Percentiles rank a stretch among this genome's conserved stretches.
These are phyloP conservation scores for Trypanosoma theileri DNA, from an alignment of 208 protist species.

Conservation along the genomic window DNA sequence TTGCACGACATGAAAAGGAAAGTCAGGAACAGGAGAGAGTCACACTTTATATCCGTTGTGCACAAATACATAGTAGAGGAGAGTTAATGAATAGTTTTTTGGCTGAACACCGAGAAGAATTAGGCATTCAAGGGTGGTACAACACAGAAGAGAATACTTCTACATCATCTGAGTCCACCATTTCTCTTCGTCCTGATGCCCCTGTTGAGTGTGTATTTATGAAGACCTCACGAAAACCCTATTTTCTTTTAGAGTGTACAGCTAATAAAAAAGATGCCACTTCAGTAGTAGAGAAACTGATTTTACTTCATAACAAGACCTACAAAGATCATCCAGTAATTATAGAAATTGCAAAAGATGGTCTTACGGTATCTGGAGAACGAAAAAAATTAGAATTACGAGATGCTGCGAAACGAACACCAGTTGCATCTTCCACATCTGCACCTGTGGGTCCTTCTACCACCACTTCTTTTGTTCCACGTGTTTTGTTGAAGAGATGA, in stretches of 20 bases:
- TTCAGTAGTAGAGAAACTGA: conserved; percentile 6
- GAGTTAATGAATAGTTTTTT: conserved; percentile 82
- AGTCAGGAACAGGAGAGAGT: conserved; percentile 3
- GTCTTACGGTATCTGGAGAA: conserved; percentile 49
- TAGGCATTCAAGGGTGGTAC: conserved; percentile 53
- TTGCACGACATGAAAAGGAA: conserved; percentile 11
- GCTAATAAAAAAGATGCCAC: conserved; percentile 1
- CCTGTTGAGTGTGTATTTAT: conserved; percentile 78
- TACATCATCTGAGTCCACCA: background rate
- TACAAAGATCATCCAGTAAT: conserved; percentile 55
- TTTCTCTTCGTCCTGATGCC: conserved; percentile 37
- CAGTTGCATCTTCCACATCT: background rate
- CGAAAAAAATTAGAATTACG: conserved; percentile 56
- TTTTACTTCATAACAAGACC: conserved; percentile 17
- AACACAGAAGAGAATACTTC: conserved; percentile 2
- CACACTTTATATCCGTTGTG: conserved; percentile 75
- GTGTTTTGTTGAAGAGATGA: conserved; percentile 42
- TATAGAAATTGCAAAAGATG: conserved; percentile 43
- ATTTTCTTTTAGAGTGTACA: conserved; percentile 77
- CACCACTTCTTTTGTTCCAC: conserved; percentile 49
- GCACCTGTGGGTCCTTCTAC: conserved; percentile 7
- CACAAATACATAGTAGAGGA: conserved; percentile 48
- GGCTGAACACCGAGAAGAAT: conserved; percentile 34
- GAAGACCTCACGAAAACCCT: conserved; percentile 67
- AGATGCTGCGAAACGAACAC: conserved; percentile 34